Percentiles rank a stretch among this genome's conserved stretches.
These are phyloP conservation scores for Penicillium sp. DNA, from an alignment of 2,329 filamentous ascomycete species.

Conservation along the genomic window DNA sequence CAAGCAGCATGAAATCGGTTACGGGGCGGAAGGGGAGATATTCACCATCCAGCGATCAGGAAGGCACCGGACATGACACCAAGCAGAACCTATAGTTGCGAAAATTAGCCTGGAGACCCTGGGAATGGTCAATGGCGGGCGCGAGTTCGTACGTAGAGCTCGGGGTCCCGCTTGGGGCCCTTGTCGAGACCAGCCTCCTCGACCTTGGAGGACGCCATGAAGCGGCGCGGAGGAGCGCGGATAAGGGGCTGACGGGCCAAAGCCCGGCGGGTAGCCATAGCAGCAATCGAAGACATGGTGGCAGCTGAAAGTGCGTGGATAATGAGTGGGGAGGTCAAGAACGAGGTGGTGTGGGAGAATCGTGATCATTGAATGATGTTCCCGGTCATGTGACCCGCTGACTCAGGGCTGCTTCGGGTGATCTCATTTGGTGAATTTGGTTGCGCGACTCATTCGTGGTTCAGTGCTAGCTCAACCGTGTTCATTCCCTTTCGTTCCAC, in stretches of 20 bases:
- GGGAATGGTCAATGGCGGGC: slow-evolving; percentile 9
- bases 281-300: slow-evolving; percentile 42
- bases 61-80: slow-evolving; percentile 87
- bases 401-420: slow-evolving; percentile 16
- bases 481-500: background rate
- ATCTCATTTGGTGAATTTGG: slow-evolving; percentile 1
- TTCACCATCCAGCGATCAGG: slow-evolving; percentile 72
- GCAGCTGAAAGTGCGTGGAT: slow-evolving; percentile 16
- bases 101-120: slow-evolving; percentile 15
- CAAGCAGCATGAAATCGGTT: slow-evolving; percentile 8
- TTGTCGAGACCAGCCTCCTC: slow-evolving; percentile 53
- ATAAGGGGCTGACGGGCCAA: slow-evolving; percentile 38
- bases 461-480: background rate
- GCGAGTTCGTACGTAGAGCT: slow-evolving; percentile 60
- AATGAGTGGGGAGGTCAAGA: slow-evolving; percentile 15
- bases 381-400: slow-evolving; percentile 17
- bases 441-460: slow-evolving; percentile 4
- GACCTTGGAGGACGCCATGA: slow-evolving; percentile 40
- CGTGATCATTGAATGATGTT: slow-evolving; percentile 34
- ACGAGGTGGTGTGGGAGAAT: slow-evolving; percentile 29
- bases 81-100: slow-evolving; percentile 65
- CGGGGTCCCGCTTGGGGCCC: slow-evolving; percentile 64
- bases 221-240: slow-evolving; percentile 40
- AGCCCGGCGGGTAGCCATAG: slow-evolving; percentile 40
- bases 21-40: slow-evolving; percentile 12